A percentile compares a stretch with the other conserved stretches of the same genome.
Evolutionary conservation across 352 stramenopile genomes (phyloP).

Genomic region (Globisporangium solare): DNA sequence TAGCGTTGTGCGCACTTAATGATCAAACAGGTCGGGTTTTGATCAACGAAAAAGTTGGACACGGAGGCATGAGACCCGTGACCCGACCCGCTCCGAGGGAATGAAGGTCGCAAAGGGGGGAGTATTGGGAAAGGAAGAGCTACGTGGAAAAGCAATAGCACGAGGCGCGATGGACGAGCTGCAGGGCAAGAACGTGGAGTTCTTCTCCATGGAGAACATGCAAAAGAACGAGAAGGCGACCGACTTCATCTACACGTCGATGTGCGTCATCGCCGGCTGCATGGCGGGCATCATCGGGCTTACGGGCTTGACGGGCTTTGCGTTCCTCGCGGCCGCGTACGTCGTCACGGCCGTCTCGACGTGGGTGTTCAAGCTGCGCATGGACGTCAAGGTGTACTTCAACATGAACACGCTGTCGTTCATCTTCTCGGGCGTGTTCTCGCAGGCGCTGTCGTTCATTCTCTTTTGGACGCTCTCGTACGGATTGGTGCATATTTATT

Average conservation of each 20-base stretch:
- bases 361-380: conserved; percentile 68
- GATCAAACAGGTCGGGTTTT: background rate
- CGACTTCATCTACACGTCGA: conserved; percentile 78
- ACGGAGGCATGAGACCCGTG: background rate
- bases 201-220: conserved; percentile 88
- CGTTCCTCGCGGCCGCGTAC: conserved; percentile 62
- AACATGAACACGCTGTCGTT: conserved; percentile 66
- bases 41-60: too few relatives aligned
- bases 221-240: conserved; percentile 74
- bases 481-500: conserved; percentile 90
- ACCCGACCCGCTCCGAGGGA: background rate
- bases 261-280: conserved; percentile 79
- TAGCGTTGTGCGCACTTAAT: background rate
- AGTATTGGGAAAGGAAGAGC: background rate
- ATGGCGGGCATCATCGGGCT: conserved; percentile 79
- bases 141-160: background rate
- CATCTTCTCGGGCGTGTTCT: conserved; percentile 67
- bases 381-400: conserved; percentile 79
- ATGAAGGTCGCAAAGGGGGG: background rate
- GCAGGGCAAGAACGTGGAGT: conserved; percentile 73
- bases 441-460: conserved; percentile 81
- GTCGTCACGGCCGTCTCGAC: conserved; percentile 58
- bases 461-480: conserved; percentile 89
- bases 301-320: conserved; percentile 71
- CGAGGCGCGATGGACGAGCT: conserved; percentile 57